Conservation (phyloP, 192 early-diverging fungal genomes). For the Umbelopsis vinacea region DNA sequence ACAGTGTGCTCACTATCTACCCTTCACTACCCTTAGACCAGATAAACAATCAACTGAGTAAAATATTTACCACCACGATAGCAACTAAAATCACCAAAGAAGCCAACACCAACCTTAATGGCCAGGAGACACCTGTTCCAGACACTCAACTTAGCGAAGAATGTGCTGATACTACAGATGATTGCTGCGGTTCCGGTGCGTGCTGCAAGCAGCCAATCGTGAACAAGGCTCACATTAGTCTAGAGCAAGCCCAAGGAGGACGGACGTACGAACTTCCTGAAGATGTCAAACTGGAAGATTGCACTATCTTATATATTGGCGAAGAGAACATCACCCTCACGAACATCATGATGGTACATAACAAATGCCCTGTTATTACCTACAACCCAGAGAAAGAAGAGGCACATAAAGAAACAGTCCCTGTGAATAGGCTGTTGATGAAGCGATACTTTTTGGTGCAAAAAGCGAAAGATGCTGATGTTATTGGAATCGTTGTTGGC, state of each 20-base stretch:
- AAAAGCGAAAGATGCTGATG: conserved; percentile 89
- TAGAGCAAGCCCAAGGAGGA: conserved; percentile 39
- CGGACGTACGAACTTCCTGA: conserved; percentile 59
- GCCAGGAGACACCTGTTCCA: background rate
- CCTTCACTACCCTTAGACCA: conserved; percentile 14
- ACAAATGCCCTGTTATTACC: conserved; percentile 57
- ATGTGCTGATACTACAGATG: background rate
- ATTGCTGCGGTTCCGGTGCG: background rate
- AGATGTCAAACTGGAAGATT: conserved; percentile 58
- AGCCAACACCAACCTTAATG: conserved; percentile 26
- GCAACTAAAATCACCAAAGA: conserved; percentile 51
- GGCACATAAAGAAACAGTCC: conserved; percentile 58
- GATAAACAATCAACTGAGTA: conserved; percentile 18
- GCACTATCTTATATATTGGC: conserved; percentile 84
- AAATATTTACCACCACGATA: conserved; percentile 43
- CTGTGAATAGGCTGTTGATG: conserved; percentile 63
- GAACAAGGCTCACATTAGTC: background rate
- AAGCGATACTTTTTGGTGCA: conserved; percentile 85
- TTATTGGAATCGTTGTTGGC: conserved; percentile 95
- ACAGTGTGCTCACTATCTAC: background rate
- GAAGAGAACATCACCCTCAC: conserved; percentile 79
- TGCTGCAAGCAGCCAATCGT: background rate
- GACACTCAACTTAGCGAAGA: background rate
- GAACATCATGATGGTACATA: conserved; percentile 86
- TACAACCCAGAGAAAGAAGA: conserved; percentile 68